Conservation (phyloP, 78 protist genomes). For the Monosiga brevicollis region DNA sequence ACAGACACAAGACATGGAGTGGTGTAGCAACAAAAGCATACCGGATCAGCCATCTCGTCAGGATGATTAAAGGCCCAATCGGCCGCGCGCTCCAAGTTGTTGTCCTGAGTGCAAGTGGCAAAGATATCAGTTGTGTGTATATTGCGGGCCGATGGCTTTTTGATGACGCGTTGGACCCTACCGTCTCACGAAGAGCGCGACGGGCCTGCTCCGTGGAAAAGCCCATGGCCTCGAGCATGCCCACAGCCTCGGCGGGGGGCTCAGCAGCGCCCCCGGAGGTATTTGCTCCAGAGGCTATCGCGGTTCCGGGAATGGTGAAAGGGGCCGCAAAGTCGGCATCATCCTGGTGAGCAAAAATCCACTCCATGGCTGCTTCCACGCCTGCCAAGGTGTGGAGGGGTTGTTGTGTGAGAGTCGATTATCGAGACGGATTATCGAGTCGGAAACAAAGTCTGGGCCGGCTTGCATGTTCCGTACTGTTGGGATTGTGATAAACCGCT, state of each 20-base stretch:
- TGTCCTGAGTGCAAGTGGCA: constrained; percentile 36
- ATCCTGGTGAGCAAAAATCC: constrained; percentile 42
- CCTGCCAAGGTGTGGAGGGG: background rate
- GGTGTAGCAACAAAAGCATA: too few relatives aligned
- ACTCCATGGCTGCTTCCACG: constrained; percentile 29
- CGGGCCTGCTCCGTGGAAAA: constrained; percentile 36
- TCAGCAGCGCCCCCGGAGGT: background rate
- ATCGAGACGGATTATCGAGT: background rate
- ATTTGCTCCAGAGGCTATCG: background rate
- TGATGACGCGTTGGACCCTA: background rate
- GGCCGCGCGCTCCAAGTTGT: constrained; percentile 71
- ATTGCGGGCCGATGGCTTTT: background rate
- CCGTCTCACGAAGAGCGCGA: constrained; percentile 35
- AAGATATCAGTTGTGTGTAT: too few relatives aligned
- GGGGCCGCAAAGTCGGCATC: constrained; percentile 44
- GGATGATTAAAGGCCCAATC: constrained; percentile 77
- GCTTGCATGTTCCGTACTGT: constrained; percentile 8
- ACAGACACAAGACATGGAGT: too few relatives aligned
- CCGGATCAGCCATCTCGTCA: too few relatives aligned
- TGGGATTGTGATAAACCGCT: background rate
- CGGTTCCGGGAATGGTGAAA: background rate
- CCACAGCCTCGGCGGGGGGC: constrained; percentile 15
- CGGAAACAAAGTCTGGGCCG: too few relatives aligned
- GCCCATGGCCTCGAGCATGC: constrained; percentile 52
- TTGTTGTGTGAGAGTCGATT: background rate